Base-by-base conservation (phyloP, 495 filamentous ascomycete genomes). In the Rhypophila decipiens region DNA sequence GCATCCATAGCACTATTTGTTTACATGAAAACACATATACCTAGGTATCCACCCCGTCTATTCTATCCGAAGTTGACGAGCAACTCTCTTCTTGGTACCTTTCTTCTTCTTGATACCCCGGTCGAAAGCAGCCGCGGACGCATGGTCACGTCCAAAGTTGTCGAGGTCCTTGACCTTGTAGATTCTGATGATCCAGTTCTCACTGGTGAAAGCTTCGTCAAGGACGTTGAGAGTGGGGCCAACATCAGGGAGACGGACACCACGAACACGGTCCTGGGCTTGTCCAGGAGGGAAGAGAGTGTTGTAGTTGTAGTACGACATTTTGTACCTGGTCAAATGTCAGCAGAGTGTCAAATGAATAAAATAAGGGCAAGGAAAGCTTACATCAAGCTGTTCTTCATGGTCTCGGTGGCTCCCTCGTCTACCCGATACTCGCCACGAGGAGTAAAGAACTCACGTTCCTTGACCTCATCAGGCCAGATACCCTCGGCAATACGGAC, bases 141-240 rank as follows among this genome's bases (percentile, higher is more conserved):
- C 79, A 67, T 97, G 93, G 58, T 95, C 89, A 59, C 94, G 79
- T 22, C 89, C 93, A 42, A 99, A 71, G 60, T 96, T 97, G 68
- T 99, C 94, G 29, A 96, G 83, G 56, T 95, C 90, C 71, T 99
- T 99, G 60, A 99, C 94, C 75, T 99, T 99, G 75, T 95, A 99
- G 63, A 99, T 97, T 42, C 94, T 76, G 63, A 99, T 96, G 64
- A 99, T 99, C 94, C 94, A 99, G 76, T 99, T 99, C 77, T 99
- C 94, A 56, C 88, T 95, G 36, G 94, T 99, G 70, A 91, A 99
- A 2, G 94, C 94, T 67, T 99, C 94, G 60, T 97, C 94, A 33
- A 99, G 64, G 15, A 83, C 91, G 66, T 80, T 88, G 43, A 99
- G 85, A 47, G 85, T 77, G 11, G 94, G 94, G 3, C 88, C 87